phyloP scores from a whole-genome alignment of 108 stramenopile species.

The Nitzschia putrida region DNA sequence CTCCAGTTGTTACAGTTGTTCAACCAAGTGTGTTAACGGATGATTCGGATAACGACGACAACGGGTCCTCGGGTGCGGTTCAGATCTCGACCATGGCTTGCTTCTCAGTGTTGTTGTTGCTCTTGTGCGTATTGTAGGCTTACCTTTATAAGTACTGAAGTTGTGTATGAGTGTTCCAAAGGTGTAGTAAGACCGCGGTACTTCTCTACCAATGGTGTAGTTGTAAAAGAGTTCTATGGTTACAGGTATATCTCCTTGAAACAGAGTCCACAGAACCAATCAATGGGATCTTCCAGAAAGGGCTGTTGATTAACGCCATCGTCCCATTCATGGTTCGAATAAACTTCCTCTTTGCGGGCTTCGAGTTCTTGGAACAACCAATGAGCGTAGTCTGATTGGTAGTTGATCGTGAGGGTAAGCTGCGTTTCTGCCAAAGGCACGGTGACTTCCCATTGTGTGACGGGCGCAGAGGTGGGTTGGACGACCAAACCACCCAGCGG shows the following conservation, averaged over 20 bases:
- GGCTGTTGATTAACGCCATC: not conserved
- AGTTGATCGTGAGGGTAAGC: conserved; percentile 27
- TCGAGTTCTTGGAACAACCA: conserved; percentile 52
- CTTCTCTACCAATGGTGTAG: too few relatives aligned
- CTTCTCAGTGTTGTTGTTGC: too few relatives aligned
- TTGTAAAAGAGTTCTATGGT: not conserved
- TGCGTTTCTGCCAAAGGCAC: conserved; percentile 23
- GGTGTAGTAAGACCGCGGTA: too few relatives aligned
- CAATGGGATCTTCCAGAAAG: not conserved
- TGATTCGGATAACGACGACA: not conserved
- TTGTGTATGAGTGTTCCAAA: too few relatives aligned
- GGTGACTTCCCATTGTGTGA: conserved; percentile 24
- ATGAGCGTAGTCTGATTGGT: conserved; percentile 51
- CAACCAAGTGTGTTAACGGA: conserved; percentile 3
- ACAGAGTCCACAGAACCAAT: conserved; percentile 25
- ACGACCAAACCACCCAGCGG: conserved; percentile 33
- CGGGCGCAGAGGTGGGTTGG: conserved; percentile 27
- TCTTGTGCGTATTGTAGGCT: too few relatives aligned
- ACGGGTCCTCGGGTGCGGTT: not conserved
- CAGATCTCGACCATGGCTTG: too few relatives aligned
- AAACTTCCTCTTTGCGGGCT: conserved; percentile 33
- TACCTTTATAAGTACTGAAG: too few relatives aligned
- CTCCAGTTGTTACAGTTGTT: conserved; percentile 7
- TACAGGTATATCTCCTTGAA: conserved; percentile 7
- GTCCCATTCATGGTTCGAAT: not conserved